Conservation (phyloP, 129 eudicot genomes). For the Solidago caesia region DNA sequence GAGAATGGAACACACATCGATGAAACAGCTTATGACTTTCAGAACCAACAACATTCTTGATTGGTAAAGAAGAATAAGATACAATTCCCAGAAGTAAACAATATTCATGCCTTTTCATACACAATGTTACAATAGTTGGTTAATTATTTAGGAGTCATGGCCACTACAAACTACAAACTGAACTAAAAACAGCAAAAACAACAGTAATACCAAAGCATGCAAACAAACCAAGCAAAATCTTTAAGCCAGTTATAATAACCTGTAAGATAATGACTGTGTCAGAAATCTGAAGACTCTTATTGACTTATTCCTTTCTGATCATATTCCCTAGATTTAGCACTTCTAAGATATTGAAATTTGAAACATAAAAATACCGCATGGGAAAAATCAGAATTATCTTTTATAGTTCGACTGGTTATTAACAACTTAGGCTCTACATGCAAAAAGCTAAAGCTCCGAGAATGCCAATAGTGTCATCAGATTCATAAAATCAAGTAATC, state of each 20-base stretch:
- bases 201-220: constrained; percentile 1
- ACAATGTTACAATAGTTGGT: constrained; percentile 4
- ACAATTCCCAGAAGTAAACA: constrained; percentile 12
- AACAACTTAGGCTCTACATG: background rate
- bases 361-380: background rate
- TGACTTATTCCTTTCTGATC: constrained; percentile 8
- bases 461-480: background rate
- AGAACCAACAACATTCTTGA: background rate
- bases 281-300: background rate
- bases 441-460: background rate
- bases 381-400: background rate
- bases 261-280: background rate
- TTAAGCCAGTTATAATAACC: constrained; percentile 4
- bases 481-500: constrained; percentile 13
- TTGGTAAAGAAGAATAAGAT: background rate
- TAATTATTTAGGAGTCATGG: background rate
- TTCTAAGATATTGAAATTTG: background rate
- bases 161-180: background rate
- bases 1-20: background rate
- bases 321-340: constrained; percentile 2
- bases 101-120: constrained; percentile 1
- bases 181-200: background rate
- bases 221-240: background rate
- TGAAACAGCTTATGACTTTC: background rate
- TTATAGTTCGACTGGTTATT: background rate